Conservation (phyloP, 169 alveolate genomes). For the Plasmodium ovale region DNA sequence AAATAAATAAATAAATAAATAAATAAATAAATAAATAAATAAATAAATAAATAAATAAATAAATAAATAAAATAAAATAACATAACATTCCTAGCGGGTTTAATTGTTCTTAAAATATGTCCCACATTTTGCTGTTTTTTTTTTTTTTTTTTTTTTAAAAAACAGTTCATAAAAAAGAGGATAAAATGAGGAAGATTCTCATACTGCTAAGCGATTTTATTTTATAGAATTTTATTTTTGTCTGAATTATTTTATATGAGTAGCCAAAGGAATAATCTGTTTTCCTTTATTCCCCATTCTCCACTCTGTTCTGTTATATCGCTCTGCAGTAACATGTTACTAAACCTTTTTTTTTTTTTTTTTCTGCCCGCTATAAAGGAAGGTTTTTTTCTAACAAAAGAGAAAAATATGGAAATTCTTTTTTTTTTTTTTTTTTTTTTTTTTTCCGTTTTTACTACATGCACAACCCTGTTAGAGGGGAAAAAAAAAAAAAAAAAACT, state of each 20-base stretch:
- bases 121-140: neutral
- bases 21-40: no score
- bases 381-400: conserved; percentile 9
- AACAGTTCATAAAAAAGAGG: neutral
- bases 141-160: no score
- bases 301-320: neutral
- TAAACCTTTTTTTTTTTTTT: conserved; percentile 5
- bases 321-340: conserved; percentile 6
- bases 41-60: no score
- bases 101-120: no score
- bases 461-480: neutral
- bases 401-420: neutral
- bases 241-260: neutral
- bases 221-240: no score
- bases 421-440: neutral
- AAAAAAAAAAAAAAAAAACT: neutral
- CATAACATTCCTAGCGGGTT: no score
- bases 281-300: conserved; percentile 1
- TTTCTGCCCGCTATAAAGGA: conserved; percentile 4
- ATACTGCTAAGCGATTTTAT: neutral
- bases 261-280: neutral
- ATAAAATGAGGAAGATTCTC: no score
- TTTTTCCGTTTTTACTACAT: neutral
- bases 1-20: no score
- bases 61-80: no score